Percentiles rank a stretch among this genome's conserved stretches.
Conservation (phyloP, 2,329 filamentous ascomycete species). For the Phialophora tarda region DNA sequence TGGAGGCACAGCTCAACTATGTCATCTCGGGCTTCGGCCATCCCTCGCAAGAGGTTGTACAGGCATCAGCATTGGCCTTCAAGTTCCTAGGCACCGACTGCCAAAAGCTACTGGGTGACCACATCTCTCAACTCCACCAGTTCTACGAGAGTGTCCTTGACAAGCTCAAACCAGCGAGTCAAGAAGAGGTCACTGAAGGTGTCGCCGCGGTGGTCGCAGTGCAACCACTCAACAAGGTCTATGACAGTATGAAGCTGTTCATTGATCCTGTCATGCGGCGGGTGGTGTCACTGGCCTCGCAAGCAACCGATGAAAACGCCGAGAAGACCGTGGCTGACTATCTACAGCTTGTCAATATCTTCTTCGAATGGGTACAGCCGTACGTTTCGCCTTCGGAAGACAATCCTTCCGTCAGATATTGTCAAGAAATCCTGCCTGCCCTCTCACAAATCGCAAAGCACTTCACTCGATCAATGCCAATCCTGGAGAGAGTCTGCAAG, state of each 20-base stretch:
- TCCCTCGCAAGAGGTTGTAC: conserved; percentile 84
- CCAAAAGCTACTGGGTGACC: conserved; percentile 79
- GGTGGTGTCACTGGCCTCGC: conserved; percentile 84
- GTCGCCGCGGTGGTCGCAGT: conserved; percentile 90
- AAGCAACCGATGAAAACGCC: conserved; percentile 78
- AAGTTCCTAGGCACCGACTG: conserved; percentile 98
- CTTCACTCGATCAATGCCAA: conserved; percentile 83
- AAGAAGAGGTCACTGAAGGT: conserved; percentile 95
- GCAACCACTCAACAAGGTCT: conserved; percentile 79
- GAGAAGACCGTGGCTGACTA: conserved; percentile 90
- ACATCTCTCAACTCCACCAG: conserved; percentile 82
- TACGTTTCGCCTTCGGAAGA: conserved; percentile 73
- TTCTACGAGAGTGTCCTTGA: conserved; percentile 93
- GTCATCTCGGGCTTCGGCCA: conserved; percentile 93
- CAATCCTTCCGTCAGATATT: conserved; percentile 94
- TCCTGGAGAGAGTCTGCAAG: conserved; percentile 89
- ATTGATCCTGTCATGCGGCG: conserved; percentile 87
- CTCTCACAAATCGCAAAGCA: conserved; percentile 84
- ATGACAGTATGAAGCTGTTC: conserved; percentile 86
- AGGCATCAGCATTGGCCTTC: conserved; percentile 90
- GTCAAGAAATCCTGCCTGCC: conserved; percentile 89
- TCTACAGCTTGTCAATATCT: conserved; percentile 88
- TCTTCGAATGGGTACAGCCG: conserved; percentile 78
- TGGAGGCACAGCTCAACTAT: conserved; percentile 92
- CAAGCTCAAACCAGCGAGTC: conserved; percentile 80